These are phyloP conservation scores for Leishmania tropica DNA, from an alignment of 208 protist species.

Conservation along the genomic window DNA sequence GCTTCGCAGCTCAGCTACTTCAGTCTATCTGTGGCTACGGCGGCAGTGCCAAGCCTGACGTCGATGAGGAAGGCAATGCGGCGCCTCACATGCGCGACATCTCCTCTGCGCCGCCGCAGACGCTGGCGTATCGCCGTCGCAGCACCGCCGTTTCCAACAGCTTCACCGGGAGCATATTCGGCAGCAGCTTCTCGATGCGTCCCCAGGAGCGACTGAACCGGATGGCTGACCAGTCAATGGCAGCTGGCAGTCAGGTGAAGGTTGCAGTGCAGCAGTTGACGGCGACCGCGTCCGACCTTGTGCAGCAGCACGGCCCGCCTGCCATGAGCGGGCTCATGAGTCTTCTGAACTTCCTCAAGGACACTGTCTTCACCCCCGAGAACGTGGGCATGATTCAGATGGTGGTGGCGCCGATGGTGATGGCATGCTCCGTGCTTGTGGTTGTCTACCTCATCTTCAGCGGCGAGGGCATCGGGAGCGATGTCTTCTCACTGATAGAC, in stretches of 20 bases:
- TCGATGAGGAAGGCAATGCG: background rate
- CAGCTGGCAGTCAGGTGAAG: conserved; percentile 5
- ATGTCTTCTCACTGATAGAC: conserved; percentile 11
- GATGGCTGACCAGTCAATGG: conserved; percentile 10
- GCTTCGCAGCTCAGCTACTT: conserved; percentile 14
- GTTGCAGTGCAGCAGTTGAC: conserved; percentile 9
- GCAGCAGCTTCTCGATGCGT: background rate
- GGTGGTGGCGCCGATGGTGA: conserved; percentile 35
- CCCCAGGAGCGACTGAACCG: conserved; percentile 2
- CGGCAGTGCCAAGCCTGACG: background rate
- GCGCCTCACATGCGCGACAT: conserved; percentile 24
- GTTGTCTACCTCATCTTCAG: conserved; percentile 23
- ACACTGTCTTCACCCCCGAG: conserved; percentile 34
- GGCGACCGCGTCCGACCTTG: conserved; percentile 5
- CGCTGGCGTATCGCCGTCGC: conserved; percentile 16
- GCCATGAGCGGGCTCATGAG: conserved; percentile 12
- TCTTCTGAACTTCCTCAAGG: conserved; percentile 15
- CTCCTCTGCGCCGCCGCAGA: conserved; percentile 31
- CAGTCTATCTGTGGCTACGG: conserved; percentile 16
- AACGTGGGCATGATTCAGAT: conserved; percentile 36
- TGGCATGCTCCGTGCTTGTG: conserved; percentile 13
- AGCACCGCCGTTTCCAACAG: background rate
- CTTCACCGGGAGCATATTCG: background rate
- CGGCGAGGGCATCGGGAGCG: background rate
- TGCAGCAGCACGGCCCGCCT: conserved; percentile 29